Conservation (phyloP, 306 rosid species). For the Chamaecrista fasciculata region DNA sequence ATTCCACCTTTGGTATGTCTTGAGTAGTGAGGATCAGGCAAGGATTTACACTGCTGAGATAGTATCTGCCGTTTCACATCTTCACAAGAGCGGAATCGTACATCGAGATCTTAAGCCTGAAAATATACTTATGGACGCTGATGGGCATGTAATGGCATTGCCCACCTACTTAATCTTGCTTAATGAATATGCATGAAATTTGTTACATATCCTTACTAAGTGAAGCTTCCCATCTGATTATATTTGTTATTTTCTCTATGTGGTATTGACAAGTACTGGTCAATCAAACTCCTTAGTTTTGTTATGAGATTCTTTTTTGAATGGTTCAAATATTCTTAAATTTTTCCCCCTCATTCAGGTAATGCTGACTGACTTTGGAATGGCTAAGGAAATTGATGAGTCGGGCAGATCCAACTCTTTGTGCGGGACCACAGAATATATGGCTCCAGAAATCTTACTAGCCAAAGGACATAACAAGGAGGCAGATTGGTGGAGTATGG, state of each 20-base stretch:
- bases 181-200: conserved; percentile 22
- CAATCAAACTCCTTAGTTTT: not conserved
- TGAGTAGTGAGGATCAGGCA: conserved; percentile 96
- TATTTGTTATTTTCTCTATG: not conserved
- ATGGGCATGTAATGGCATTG: conserved; percentile 80
- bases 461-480: conserved; percentile 95
- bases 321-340: conserved; percentile 5
- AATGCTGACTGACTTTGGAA: conserved; percentile 92
- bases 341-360: conserved; percentile 48
- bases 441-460: conserved; percentile 91
- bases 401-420: conserved; percentile 84
- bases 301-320: not conserved
- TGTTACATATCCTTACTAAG: conserved; percentile 15
- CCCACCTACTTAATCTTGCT: conserved; percentile 26
- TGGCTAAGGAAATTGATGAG: conserved; percentile 87
- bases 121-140: conserved; percentile 85
- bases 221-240: not conserved
- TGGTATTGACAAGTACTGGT: conserved; percentile 7
- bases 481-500: conserved; percentile 98
- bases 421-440: conserved; percentile 92
- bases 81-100: conserved; percentile 81
- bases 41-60: conserved; percentile 93
- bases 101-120: conserved; percentile 98
- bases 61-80: conserved; percentile 92
- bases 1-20: conserved; percentile 38